Base-by-base conservation (phyloP, 805 yeast species). In the Pachysolen tannophilus region DNA sequence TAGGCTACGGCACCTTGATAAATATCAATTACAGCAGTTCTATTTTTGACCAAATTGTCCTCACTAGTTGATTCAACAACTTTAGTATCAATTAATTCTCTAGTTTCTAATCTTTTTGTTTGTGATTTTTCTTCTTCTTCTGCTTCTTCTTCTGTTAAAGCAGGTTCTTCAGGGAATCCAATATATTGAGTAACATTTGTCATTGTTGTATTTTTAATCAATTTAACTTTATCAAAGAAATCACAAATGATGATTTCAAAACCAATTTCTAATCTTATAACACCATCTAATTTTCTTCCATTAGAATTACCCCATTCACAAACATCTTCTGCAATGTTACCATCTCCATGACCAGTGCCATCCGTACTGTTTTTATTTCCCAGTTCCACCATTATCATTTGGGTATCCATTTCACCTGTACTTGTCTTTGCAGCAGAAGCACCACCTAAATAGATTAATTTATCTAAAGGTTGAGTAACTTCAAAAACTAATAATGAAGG, bases 331-430 rank as follows among this genome's bases (percentile, higher is more conserved):
- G 82, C 78, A 11, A 69, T 65, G 13, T 40, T 44, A 11, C 68
- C 32, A 47, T 78, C 84, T n/a, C n/a, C n/a, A n/a, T n/a, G n/a
- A n/a, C n/a, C n/a, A n/a, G n/a, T n/a, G n/a, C n/a, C n/a, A 27
- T 55, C 38, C 42, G 58, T 52, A 1, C 46, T 51, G 3, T 47
- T 53, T 24, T 55, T 55, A 4, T 50, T 36, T 6, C 50, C 48
- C 28, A 42, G 32, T 44, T 63, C 49, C 15, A 75, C 58, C 3
- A 68, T 45, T 32, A 72, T 37, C 30, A 52, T 52, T 44, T 73
- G 78, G 2, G 74, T 64, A 47, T 78, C 84, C 82, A 75, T 75
- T 46, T 72, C 77, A 4, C 82, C 82, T 2, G 73, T 62, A 1
- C 36, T 26, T 0, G 66, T 55, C 48, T 76, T 77, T 1, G 82